Percentiles rank a stretch among this genome's conserved stretches.
phyloP scores from a whole-genome alignment of 257 asterid species.

The Solanum verrucosum region DNA sequence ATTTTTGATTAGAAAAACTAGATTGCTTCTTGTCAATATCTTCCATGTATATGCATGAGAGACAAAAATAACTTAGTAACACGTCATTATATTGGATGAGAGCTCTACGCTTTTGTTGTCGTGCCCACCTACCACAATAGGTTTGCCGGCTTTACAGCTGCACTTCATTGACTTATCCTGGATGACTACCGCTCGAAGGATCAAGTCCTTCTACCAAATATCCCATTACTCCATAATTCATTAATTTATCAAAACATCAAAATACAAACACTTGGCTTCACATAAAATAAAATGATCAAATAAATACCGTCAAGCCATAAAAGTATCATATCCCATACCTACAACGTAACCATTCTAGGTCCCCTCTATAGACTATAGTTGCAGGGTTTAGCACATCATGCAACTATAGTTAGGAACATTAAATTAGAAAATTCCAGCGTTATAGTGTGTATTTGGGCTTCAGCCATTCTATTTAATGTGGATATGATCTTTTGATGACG shows the following conservation, averaged over 20 bases:
- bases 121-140: too few relatives aligned
- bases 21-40: too few relatives aligned
- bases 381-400: not conserved
- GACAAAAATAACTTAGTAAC: not conserved
- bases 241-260: not conserved
- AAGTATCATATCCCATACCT: not conserved
- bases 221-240: not conserved
- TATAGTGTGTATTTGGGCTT: not conserved
- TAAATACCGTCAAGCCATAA: not conserved
- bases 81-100: not conserved
- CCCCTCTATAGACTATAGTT: not conserved
- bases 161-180: not conserved
- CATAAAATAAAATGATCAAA: too few relatives aligned
- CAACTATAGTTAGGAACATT: not conserved
- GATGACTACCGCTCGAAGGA: not conserved
- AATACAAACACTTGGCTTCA: not conserved
- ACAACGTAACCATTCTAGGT: not conserved
- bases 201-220: not conserved
- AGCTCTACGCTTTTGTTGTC: not conserved
- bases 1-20: too few relatives aligned
- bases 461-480: not conserved
- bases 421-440: not conserved
- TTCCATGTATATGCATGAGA: too few relatives aligned
- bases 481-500: not conserved
- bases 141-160: too few relatives aligned